Conservation (phyloP, 2,329 filamentous ascomycete genomes). For the Dryadomyces quercus-mongolicae region DNA sequence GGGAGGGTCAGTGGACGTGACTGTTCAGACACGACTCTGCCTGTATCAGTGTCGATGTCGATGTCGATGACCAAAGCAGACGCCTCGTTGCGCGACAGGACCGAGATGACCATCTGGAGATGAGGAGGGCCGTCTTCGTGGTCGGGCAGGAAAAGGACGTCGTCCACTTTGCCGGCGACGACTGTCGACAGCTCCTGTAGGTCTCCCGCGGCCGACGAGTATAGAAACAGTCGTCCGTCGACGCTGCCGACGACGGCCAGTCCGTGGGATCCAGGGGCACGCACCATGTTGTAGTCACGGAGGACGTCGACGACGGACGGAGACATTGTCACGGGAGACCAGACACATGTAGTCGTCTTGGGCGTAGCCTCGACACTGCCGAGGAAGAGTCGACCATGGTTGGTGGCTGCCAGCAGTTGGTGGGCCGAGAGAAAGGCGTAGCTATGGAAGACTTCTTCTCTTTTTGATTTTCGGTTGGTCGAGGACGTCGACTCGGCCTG, state of each 20-base stretch:
- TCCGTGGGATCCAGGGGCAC: slow-evolving; percentile 14
- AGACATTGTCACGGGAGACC: slow-evolving; percentile 29
- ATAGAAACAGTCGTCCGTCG: slow-evolving; percentile 34
- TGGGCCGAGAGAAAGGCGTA: slow-evolving; percentile 64
- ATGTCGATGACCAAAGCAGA: slow-evolving; percentile 2
- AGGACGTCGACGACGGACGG: slow-evolving; percentile 22
- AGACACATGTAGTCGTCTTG: slow-evolving; percentile 17
- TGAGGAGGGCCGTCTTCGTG: background rate
- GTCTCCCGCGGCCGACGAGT: slow-evolving; percentile 16
- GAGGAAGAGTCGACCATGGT: slow-evolving; percentile 10
- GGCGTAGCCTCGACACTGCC: slow-evolving; percentile 3
- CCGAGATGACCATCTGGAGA: slow-evolving; percentile 27
- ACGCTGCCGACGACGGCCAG: slow-evolving; percentile 36
- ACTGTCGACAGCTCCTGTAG: slow-evolving; percentile 18
- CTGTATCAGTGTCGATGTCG: background rate
- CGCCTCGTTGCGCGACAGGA: slow-evolving; percentile 32
- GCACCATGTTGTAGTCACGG: slow-evolving; percentile 34
- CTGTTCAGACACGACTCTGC: background rate
- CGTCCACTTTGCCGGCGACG: slow-evolving; percentile 36
- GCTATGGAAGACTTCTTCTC: slow-evolving; percentile 13
- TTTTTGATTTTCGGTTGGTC: background rate
- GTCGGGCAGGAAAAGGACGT: slow-evolving; percentile 30
- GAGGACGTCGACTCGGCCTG: too few relatives aligned
- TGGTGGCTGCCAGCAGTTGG: slow-evolving; percentile 47
- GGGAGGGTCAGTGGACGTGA: background rate